Conservation (phyloP, 208 protist genomes). For the Giardia muris region DNA sequence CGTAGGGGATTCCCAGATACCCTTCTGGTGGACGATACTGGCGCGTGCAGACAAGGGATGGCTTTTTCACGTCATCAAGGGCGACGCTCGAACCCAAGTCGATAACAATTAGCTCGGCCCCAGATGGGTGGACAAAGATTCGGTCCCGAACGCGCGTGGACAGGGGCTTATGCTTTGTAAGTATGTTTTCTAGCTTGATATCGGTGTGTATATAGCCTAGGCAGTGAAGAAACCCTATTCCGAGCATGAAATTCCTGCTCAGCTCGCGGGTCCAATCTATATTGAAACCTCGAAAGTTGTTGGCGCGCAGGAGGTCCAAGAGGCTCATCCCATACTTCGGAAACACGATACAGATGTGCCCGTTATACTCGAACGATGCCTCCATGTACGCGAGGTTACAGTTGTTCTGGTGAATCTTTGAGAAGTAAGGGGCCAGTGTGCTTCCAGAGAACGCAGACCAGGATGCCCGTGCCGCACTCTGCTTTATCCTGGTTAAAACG, state of each 20-base stretch:
- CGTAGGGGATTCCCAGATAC: not conserved
- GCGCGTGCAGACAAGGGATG: not conserved
- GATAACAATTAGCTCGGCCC: not conserved
- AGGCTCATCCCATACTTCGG: not conserved
- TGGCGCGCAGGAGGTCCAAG: not conserved
- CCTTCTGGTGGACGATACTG: slow-evolving; percentile 27
- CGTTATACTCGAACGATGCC: not conserved
- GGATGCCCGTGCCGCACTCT: not conserved
- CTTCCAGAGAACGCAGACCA: not conserved
- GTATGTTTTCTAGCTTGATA: slow-evolving; percentile 28
- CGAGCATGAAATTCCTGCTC: not conserved
- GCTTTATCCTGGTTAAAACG: not conserved
- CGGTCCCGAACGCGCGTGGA: not conserved
- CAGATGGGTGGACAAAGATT: not conserved
- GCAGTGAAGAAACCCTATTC: not conserved
- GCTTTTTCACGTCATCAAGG: not conserved
- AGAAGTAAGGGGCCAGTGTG: not conserved
- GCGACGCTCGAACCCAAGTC: slow-evolving; percentile 24
- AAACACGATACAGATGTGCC: slow-evolving; percentile 17
- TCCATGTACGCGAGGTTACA: not conserved
- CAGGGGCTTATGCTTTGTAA: not conserved
- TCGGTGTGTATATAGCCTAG: slow-evolving; percentile 24
- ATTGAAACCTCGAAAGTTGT: not conserved
- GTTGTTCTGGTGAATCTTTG: not conserved
- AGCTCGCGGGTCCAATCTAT: not conserved